phyloP scores from a whole-genome alignment of 768 basidiomycete genomes.

The Leccinum uliginosum region DNA sequence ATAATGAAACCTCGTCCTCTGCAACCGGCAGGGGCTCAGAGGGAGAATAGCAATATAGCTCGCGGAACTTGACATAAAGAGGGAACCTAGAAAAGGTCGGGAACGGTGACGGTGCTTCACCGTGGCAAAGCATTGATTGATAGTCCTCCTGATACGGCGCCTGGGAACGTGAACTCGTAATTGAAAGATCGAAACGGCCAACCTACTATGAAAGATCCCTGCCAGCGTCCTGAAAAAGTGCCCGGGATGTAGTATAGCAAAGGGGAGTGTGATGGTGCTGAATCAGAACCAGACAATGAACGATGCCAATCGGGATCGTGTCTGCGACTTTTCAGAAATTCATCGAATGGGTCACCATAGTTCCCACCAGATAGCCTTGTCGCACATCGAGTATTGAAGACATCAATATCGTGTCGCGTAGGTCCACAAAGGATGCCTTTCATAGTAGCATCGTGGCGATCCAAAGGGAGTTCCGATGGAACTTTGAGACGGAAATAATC shows the following conservation, averaged over 20 bases:
- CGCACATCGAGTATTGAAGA: slow-evolving; percentile 39
- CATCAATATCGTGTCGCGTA: slow-evolving; percentile 42
- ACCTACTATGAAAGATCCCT: slow-evolving; percentile 46
- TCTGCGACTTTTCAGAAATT: slow-evolving; percentile 24
- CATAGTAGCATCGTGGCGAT: slow-evolving; percentile 31
- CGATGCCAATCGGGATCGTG: slow-evolving; percentile 32
- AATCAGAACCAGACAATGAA: slow-evolving; percentile 10
- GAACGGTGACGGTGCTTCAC: slow-evolving; percentile 33
- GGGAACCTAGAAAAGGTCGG: slow-evolving; percentile 39
- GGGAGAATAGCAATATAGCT: slow-evolving; percentile 40
- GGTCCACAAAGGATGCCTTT: slow-evolving; percentile 34
- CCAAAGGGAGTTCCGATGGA: slow-evolving; percentile 39
- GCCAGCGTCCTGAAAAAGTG: slow-evolving; percentile 45
- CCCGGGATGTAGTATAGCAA: slow-evolving; percentile 38
- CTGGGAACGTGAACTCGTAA: slow-evolving; percentile 24
- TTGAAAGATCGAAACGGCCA: neutral
- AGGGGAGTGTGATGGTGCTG: neutral
- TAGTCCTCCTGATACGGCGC: slow-evolving; percentile 38
- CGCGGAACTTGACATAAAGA: slow-evolving; percentile 45
- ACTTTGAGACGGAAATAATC: slow-evolving; percentile 34
- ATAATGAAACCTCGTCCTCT: slow-evolving; percentile 33
- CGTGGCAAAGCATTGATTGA: slow-evolving; percentile 32
- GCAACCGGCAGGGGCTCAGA: slow-evolving; percentile 32
- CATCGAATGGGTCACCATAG: slow-evolving; percentile 20
- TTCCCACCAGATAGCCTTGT: slow-evolving; percentile 33